Percentiles rank a stretch among this genome's conserved stretches.
phyloP scores from a whole-genome alignment of 306 rosid genomes.

The Pyrus communis region DNA sequence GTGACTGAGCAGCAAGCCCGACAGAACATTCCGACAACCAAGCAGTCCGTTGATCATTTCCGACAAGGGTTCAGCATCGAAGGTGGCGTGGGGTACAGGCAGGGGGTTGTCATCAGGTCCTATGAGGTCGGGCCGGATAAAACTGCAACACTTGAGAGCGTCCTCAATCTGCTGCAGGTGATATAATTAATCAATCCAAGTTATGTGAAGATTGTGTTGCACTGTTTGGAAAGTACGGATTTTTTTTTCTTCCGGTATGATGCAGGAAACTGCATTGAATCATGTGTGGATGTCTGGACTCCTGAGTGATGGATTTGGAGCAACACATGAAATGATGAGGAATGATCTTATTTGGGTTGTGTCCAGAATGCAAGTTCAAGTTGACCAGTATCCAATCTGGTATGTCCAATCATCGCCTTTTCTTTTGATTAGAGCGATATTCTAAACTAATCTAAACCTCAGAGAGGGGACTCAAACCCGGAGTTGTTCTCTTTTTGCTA shows the following conservation, averaged over 20 bases:
- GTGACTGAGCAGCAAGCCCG: conserved; percentile 21
- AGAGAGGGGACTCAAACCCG: background rate
- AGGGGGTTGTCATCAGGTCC: conserved; percentile 76
- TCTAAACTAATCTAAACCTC: background rate
- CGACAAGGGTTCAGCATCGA: conserved; percentile 72
- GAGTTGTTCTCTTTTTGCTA: background rate
- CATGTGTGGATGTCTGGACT: conserved; percentile 97
- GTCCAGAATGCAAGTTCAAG: conserved; percentile 78
- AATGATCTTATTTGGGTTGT: conserved; percentile 93
- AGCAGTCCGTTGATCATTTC: conserved; percentile 61
- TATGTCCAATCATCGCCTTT: conserved; percentile 10
- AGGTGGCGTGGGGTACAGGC: conserved; percentile 80
- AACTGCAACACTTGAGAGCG: conserved; percentile 80
- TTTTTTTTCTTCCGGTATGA: background rate
- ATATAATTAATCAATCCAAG: background rate
- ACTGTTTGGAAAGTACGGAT: no score
- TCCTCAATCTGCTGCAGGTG: conserved; percentile 86
- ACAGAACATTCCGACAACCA: conserved; percentile 75
- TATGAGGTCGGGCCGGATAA: conserved; percentile 94
- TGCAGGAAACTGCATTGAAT: conserved; percentile 86
- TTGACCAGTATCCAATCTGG: conserved; percentile 85
- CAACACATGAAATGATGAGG: conserved; percentile 86
- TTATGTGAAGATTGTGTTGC: background rate
- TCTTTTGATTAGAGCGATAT: no score
- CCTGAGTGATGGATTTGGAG: conserved; percentile 89